Percentiles rank a stretch among this genome's conserved stretches.
Evolutionary conservation across 2,329 filamentous ascomycete species (phyloP).

Genomic region (Mollisia scopiformis): DNA sequence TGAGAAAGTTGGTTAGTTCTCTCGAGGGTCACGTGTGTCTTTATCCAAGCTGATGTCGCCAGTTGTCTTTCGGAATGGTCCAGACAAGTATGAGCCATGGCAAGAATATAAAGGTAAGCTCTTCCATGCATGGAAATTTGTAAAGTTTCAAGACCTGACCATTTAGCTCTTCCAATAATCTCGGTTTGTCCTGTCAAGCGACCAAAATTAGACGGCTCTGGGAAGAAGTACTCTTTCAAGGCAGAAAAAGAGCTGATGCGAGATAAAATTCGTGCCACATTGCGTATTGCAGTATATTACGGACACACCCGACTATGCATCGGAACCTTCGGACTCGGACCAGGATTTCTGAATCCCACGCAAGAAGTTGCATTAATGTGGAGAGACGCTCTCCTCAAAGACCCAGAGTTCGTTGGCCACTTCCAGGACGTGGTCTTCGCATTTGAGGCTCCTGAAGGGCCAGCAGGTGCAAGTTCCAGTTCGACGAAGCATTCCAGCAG

Average conservation of each 20-base stretch:
- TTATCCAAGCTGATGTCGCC: background rate
- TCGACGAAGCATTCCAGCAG: conserved; percentile 17
- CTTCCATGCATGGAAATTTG: background rate
- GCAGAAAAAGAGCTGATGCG: conserved; percentile 72
- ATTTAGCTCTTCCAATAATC: conserved; percentile 65
- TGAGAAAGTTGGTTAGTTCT: conserved; percentile 60
- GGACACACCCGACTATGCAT: conserved; percentile 61
- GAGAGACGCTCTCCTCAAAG: conserved; percentile 66
- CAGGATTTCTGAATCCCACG: conserved; percentile 65
- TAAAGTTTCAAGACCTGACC: background rate
- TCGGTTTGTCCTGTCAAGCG: conserved; percentile 73
- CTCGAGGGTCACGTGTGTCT: background rate
- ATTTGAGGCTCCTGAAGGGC: conserved; percentile 57
- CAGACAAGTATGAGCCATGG: conserved; percentile 64
- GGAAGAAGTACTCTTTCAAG: conserved; percentile 71
- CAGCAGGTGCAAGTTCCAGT: conserved; percentile 51
- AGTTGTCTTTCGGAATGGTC: conserved; percentile 72
- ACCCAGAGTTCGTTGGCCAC: conserved; percentile 63
- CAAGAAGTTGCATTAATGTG: conserved; percentile 67
- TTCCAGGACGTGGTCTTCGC: conserved; percentile 66
- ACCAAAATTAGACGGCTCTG: conserved; percentile 71
- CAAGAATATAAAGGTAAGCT: conserved; percentile 47
- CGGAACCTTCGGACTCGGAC: conserved; percentile 67
- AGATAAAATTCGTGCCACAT: conserved; percentile 72
- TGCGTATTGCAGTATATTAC: conserved; percentile 69